These are phyloP conservation scores for Anthostomella pinea DNA, from an alignment of 2,329 filamentous ascomycete genomes.

Conservation along the genomic window DNA sequence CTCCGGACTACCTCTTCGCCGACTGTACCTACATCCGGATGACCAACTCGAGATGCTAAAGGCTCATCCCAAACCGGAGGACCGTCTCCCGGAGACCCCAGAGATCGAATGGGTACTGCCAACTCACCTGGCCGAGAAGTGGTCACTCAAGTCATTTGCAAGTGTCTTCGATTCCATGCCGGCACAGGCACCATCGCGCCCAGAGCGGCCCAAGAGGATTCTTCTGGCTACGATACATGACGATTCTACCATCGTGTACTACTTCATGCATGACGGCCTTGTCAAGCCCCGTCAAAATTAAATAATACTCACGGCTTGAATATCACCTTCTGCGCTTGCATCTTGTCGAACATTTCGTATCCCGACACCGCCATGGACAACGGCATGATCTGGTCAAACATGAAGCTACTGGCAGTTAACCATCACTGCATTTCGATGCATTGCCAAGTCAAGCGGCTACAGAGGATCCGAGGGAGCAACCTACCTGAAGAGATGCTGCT, in stretches of 20 bases:
- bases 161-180: constrained; percentile 65
- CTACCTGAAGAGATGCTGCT: constrained; percentile 65
- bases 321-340: constrained; percentile 72
- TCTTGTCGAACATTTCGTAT: constrained; percentile 69
- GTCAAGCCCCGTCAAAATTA: constrained; percentile 83
- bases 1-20: constrained; percentile 68
- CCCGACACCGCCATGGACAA: constrained; percentile 63
- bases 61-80: constrained; percentile 48
- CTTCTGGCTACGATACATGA: constrained; percentile 73
- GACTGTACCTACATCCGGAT: constrained; percentile 77
- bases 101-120: constrained; percentile 77
- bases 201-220: constrained; percentile 60
- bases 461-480: constrained; percentile 24
- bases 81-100: constrained; percentile 46
- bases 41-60: constrained; percentile 74
- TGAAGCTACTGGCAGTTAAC: constrained; percentile 50
- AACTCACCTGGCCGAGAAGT: constrained; percentile 69
- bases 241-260: constrained; percentile 82
- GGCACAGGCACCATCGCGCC: constrained; percentile 40
- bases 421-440: neutral
- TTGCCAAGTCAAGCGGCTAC: neutral
- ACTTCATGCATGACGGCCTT: constrained; percentile 81
- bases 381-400: constrained; percentile 74
- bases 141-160: constrained; percentile 64
- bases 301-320: constrained; percentile 50